Evolutionary conservation across 192 early-diverging fungal genomes (phyloP).

Genomic region (Coemansia sp.): DNA sequence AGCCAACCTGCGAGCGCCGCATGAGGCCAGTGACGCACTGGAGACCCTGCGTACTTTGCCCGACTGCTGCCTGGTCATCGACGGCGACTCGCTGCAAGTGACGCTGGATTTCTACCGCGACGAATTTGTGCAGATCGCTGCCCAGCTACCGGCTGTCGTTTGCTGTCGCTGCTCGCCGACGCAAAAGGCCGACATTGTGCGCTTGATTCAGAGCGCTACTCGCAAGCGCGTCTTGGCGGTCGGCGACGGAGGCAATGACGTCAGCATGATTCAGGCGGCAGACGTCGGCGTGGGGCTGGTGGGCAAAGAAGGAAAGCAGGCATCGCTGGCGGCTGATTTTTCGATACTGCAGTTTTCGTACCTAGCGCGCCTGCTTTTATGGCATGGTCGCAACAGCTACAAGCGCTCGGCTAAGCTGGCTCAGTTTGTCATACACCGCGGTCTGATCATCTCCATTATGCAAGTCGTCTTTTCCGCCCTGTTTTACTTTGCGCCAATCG

Average conservation of each 20-base stretch:
- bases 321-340: slow-evolving; percentile 92
- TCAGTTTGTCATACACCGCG: slow-evolving; percentile 97
- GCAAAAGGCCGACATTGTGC: slow-evolving; percentile 92
- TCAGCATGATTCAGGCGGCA: slow-evolving; percentile 95
- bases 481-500: slow-evolving; percentile 97
- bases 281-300: slow-evolving; percentile 97
- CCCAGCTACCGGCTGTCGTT: slow-evolving; percentile 81
- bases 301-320: slow-evolving; percentile 95
- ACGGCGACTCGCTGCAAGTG: slow-evolving; percentile 86
- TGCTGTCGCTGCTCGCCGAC: slow-evolving; percentile 96
- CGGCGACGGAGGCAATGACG: slow-evolving; percentile 97
- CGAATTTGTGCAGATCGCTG: slow-evolving; percentile 79
- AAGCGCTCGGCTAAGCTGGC: slow-evolving; percentile 90
- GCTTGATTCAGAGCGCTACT: slow-evolving; percentile 72
- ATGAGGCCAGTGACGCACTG: slow-evolving; percentile 63
- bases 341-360: slow-evolving; percentile 86
- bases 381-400: slow-evolving; percentile 96
- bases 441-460: slow-evolving; percentile 96
- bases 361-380: slow-evolving; percentile 82
- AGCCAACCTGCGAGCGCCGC: slow-evolving; percentile 60
- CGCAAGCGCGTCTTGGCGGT: slow-evolving; percentile 81
- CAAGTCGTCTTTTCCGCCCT: slow-evolving; percentile 95
- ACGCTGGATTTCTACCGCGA: slow-evolving; percentile 71
- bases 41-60: slow-evolving; percentile 67
- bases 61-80: slow-evolving; percentile 85